Percentiles rank a stretch among this genome's conserved stretches.
Evolutionary conservation across 1,284 basidiomycete species (phyloP).

Genomic region (Fomitopsis betulina): DNA sequence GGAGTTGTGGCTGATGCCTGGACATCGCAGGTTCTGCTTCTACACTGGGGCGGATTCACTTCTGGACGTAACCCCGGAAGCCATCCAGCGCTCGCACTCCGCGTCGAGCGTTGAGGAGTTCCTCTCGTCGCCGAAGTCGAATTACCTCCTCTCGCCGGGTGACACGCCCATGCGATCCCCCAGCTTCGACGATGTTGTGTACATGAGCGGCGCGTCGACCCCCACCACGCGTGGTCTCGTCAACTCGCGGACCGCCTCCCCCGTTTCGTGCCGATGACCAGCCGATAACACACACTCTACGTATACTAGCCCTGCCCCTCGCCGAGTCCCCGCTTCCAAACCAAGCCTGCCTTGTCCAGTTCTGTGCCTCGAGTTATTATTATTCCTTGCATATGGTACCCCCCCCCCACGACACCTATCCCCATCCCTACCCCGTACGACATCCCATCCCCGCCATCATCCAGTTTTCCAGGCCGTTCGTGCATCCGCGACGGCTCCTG

Average conservation of each 20-base stretch:
- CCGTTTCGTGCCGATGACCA: constrained; percentile 9
- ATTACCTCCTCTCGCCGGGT: constrained; percentile 19
- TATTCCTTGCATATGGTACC: constrained; percentile 1
- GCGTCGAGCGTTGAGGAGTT: constrained; percentile 51
- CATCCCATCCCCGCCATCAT: not conserved
- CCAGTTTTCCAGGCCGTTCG: not conserved
- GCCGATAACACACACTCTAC: not conserved
- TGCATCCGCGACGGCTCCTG: not conserved
- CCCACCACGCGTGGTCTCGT: constrained; percentile 21
- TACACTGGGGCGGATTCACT: constrained; percentile 52
- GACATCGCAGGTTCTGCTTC: constrained; percentile 61
- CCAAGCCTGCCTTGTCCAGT: not conserved
- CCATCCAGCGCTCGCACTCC: constrained; percentile 48
- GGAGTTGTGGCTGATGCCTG: not conserved
- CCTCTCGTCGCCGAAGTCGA: constrained; percentile 27
- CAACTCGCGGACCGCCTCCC: constrained; percentile 9
- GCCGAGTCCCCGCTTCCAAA: not conserved
- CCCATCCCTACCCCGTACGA: not conserved
- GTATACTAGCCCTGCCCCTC: not conserved
- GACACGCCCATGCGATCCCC: constrained; percentile 26
- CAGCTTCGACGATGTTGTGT: constrained; percentile 28
- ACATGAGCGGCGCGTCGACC: constrained; percentile 22
- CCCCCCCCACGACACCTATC: not conserved
- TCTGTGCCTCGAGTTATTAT: not conserved
- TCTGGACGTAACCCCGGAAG: constrained; percentile 27